Percentiles rank a stretch among this genome's conserved stretches.
Conservation (phyloP, 1,284 basidiomycete genomes). For the Stygiomarasmius scandens region DNA sequence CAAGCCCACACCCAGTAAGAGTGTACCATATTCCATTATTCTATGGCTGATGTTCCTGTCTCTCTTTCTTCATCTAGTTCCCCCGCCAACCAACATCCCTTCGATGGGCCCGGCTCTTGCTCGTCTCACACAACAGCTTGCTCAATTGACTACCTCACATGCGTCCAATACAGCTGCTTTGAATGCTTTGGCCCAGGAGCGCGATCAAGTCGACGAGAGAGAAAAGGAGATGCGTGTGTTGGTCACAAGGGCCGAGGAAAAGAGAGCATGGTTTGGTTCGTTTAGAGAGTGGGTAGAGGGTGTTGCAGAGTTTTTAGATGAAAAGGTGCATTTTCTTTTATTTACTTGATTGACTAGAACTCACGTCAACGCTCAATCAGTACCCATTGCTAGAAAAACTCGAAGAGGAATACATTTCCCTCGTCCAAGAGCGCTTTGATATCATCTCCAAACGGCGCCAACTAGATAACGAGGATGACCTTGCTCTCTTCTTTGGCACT, state of each 20-base stretch:
- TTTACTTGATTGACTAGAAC: not conserved
- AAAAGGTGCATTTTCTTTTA: constrained; percentile 68
- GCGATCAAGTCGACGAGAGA: constrained; percentile 69
- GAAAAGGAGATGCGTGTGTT: constrained; percentile 82
- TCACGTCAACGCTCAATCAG: constrained; percentile 39
- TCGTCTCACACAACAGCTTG: constrained; percentile 65
- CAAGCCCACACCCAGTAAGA: constrained; percentile 75
- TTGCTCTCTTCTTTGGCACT: constrained; percentile 73
- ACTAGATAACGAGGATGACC: constrained; percentile 82
- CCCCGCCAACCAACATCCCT: constrained; percentile 59
- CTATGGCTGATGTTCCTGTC: not conserved
- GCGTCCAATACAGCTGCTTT: constrained; percentile 65
- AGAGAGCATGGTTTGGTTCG: constrained; percentile 85
- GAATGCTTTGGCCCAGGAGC: constrained; percentile 66
- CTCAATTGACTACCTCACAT: constrained; percentile 73
- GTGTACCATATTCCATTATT: not conserved
- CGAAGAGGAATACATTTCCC: constrained; percentile 78
- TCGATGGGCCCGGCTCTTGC: constrained; percentile 57
- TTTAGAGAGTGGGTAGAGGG: constrained; percentile 89
- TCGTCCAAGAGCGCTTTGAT: constrained; percentile 74
- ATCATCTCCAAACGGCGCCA: constrained; percentile 70
- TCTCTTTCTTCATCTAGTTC: constrained; percentile 47
- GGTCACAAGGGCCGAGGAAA: constrained; percentile 78
- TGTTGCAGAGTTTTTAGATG: constrained; percentile 87
- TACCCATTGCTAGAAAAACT: constrained; percentile 83